phyloP scores from a whole-genome alignment of 1,139 yeast genomes.

The Wickerhamomyces sp. region DNA sequence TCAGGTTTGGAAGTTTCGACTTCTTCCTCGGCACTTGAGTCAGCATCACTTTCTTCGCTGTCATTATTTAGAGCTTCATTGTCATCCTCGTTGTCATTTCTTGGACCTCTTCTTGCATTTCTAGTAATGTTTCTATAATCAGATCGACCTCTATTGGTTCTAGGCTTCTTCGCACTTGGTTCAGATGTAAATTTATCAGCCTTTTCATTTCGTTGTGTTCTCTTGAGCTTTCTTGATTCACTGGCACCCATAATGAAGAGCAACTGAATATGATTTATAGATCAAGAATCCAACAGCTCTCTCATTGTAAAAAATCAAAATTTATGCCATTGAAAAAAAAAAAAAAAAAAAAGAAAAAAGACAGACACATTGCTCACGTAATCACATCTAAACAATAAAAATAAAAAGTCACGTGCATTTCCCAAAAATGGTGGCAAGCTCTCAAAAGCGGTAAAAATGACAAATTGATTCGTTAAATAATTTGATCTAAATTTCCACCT shows the following conservation, averaged over 20 bases:
- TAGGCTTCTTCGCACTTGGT: slow-evolving; percentile 8
- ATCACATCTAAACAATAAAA: too few species aligned
- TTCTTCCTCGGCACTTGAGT: slow-evolving; percentile 8
- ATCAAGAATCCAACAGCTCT: too few species aligned
- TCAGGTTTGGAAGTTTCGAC: slow-evolving; percentile 9
- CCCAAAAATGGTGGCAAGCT: too few species aligned
- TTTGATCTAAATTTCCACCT: too few species aligned
- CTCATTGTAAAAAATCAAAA: too few species aligned
- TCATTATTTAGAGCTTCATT: slow-evolving; percentile 15
- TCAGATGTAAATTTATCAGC: not conserved
- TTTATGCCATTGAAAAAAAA: too few species aligned
- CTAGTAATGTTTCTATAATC: slow-evolving; percentile 55
- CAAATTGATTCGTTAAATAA: too few species aligned
- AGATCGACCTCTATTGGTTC: slow-evolving; percentile 42
- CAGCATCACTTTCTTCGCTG: slow-evolving; percentile 9
- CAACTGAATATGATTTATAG: too few species aligned
- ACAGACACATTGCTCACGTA: too few species aligned
- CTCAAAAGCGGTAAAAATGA: too few species aligned
- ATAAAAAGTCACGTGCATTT: too few species aligned
- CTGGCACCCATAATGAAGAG: slow-evolving; percentile 41
- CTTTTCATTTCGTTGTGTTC: not conserved
- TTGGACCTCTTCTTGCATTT: slow-evolving; percentile 36
- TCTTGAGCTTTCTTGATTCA: slow-evolving; percentile 39
- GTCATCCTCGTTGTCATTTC: slow-evolving; percentile 22
- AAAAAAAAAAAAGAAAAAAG: too few species aligned